Evolutionary conservation across 495 filamentous ascomycete species (phyloP).

Genomic region (Hypoxylon lienhwacheense): DNA sequence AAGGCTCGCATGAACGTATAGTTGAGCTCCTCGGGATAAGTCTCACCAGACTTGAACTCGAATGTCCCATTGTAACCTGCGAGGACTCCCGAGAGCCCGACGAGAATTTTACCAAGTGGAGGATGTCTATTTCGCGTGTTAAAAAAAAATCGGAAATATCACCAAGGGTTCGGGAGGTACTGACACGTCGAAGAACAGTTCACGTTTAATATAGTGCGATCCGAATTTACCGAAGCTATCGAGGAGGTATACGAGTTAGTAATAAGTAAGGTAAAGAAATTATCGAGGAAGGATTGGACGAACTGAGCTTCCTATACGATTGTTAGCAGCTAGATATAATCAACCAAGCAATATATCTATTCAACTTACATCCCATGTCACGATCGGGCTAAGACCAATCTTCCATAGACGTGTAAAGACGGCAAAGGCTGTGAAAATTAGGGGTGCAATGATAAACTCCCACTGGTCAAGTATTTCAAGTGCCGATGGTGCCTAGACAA

Average conservation of each 20-base stretch:
- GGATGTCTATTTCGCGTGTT: constrained; percentile 60
- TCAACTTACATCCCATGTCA: constrained; percentile 91
- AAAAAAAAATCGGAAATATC: constrained; percentile 15
- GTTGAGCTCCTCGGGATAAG: constrained; percentile 88
- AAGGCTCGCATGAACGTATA: constrained; percentile 99
- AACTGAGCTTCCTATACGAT: constrained; percentile 39
- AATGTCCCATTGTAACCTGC: constrained; percentile 99
- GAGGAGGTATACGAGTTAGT: constrained; percentile 35
- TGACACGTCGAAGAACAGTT: constrained; percentile 97
- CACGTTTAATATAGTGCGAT: constrained; percentile 96
- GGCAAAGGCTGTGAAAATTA: constrained; percentile 83
- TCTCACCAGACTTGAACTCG: constrained; percentile 98
- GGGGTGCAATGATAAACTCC: constrained; percentile 84
- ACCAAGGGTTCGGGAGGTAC: constrained; percentile 25
- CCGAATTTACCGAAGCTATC: constrained; percentile 96
- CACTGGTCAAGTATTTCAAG: constrained; percentile 70
- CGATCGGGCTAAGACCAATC: constrained; percentile 92
- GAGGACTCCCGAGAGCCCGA: constrained; percentile 91
- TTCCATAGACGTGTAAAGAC: constrained; percentile 95
- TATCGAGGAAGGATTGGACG: constrained; percentile 22
- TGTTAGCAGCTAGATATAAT: constrained; percentile 21
- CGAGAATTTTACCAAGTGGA: constrained; percentile 96
- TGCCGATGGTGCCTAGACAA: constrained; percentile 51
- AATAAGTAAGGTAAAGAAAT: constrained; percentile 4
- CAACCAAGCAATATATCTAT: neutral